Base-by-base conservation (phyloP, 2,329 filamentous ascomycete genomes). In the Westerdykella sp. region DNA sequence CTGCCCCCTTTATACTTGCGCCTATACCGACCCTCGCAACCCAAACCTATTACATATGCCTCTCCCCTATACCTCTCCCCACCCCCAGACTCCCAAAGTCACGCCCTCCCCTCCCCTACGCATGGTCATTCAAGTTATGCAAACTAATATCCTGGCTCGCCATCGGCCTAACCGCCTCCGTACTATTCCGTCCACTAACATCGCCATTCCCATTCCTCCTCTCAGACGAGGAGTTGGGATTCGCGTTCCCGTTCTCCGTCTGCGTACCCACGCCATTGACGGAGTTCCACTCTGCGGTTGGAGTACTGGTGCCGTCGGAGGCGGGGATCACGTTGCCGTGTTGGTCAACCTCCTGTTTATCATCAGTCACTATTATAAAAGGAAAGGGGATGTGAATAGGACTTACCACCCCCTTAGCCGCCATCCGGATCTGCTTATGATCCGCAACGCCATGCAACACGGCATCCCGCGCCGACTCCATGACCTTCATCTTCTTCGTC, bases 401-500 rank as follows among this genome's bases (percentile, higher is more conserved):
- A 60, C 59, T 55, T 53, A 60, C 69, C 12, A 78, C 78, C 31
- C 80, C 81, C 45, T 82, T 79, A 12, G 76, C 73, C 14, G 81
- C 79, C 51, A 85, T 77, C 46, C 76, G 73, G 36, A 84, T 69
- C 53, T 85, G 79, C 45, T 73, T 72, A 41, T 78, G 71, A 45
- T 75, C 77, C 34, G 81, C 81, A 28, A 76, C 71, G 10, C 82
- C 81, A 39, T 80, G 72, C n/a, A 79, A 65, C 13, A 85, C 78
- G 4, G 81, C 81, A 50, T 82, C 74, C 53, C 81, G 75, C 4
- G 82, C 83, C 37, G 73, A 77, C 55, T 84, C 78, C 50, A 84
- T 68, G 14, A 81, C 75, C 66, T 85, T 85, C 50, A 79, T 63
- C 67, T 85, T 85, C 49, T 77, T 74, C 49, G 79, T 83, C 65